Base-by-base conservation (phyloP, 345 rosid species). In the Bruguiera gymnorhiza region DNA sequence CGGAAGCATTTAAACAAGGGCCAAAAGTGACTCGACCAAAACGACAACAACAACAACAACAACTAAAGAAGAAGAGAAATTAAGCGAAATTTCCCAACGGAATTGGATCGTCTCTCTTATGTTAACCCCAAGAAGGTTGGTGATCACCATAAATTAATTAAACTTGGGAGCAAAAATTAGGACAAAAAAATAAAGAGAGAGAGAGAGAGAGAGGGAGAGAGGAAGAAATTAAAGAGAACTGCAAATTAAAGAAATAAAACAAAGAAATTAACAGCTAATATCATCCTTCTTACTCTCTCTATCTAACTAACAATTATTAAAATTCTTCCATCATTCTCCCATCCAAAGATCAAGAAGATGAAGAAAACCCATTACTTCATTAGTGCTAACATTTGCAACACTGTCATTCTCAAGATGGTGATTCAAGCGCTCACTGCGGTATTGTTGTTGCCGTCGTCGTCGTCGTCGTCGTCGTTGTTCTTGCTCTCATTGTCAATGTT, bases 331-430 rank as follows among this genome's bases (percentile, higher is more conserved):
- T 26, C 66, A 16, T 20, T 19, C 34, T 16, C 56, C 26, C 43
- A 61, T 27, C 51, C 39, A 55, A 72, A 62, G 79, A 65, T 68
- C 70, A 83, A 55, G 87, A 85, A 32, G 86, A 76, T n/a, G 89
- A 86, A 43, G 75, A 73, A 4, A 84, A 86, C 67, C 84, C 87
- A 77, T 79, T 34, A 34, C 37, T 34, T 34, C 37, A 6, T 7
- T 79, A 50, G 84, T 74, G 23, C 67, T 79, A 23, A 66, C 68
- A 66, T 72, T 73, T 26, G 77, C 79, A n/a, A 65, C 70, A 62
- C 73, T 65, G 29, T 70, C 79, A 66, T 67, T 72, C 60, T 67
- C 76, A 26, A 74, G 59, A 60, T 78, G 79, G 55, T 79, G 63
- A 60, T 67, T 78, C 74, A 37, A 23, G 62, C 31, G 37, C 13